Conservation (phyloP, 139 green algal species). For the Trebouxia sp. region DNA sequence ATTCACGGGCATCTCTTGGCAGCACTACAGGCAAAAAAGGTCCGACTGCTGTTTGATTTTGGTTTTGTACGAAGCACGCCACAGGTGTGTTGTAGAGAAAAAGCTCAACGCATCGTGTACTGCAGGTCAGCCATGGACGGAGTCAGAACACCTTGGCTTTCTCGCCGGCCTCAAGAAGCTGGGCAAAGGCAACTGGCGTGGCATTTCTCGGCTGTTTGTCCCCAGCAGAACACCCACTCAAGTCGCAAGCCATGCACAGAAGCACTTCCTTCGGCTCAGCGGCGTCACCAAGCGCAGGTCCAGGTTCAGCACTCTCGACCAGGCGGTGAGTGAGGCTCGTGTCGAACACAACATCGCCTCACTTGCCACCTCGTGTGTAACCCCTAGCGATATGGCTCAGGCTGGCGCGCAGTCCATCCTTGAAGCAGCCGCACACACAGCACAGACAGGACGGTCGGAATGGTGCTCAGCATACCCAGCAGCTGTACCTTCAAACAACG, state of each 20-base stretch:
- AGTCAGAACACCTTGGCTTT: slow-evolving; percentile 83
- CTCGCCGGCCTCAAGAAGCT: slow-evolving; percentile 44
- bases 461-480: background rate
- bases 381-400: background rate
- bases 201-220: slow-evolving; percentile 24
- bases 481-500: background rate
- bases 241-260: slow-evolving; percentile 91
- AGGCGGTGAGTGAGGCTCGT: slow-evolving; percentile 31
- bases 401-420: slow-evolving; percentile 10
- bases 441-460: background rate
- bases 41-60: slow-evolving; percentile 1
- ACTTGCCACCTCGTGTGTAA: background rate
- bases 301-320: slow-evolving; percentile 58
- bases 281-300: slow-evolving; percentile 77
- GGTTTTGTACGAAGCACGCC: background rate
- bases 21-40: slow-evolving; percentile 19
- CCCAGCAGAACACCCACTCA: background rate
- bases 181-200: slow-evolving; percentile 50
- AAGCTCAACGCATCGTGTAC: background rate
- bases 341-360: background rate
- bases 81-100: background rate
- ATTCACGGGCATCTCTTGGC: background rate
- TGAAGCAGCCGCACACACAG: background rate
- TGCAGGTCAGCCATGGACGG: slow-evolving; percentile 81
- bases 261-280: slow-evolving; percentile 83